Base-by-base conservation (phyloP, 2,329 filamentous ascomycete genomes). In the Endoconidiophora laricicola region DNA sequence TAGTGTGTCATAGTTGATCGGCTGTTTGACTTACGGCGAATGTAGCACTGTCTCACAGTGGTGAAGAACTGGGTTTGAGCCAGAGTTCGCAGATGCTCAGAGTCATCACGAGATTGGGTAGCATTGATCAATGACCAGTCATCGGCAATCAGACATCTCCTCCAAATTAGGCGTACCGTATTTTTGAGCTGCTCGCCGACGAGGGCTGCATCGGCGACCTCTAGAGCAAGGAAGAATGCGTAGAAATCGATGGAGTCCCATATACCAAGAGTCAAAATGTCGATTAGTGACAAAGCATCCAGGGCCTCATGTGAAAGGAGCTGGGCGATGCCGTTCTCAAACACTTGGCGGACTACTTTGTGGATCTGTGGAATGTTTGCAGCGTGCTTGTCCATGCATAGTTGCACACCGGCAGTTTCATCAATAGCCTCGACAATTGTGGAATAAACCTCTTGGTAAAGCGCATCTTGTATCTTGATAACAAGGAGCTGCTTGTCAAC, bases 111-210 rank as follows among this genome's bases (percentile, higher is more conserved):
- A 53, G 81, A 71, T 44, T 81, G 77, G 0, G 83, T 90, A 56
- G 85, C 78, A 60, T 91, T 90, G 60, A 93, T 74, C 52, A 69
- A 70, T 23, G 74, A 69, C 91, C 91, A 98, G 60, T 95, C 78
- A 61, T 95, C 88, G 46, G 80, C 78, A 56, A 90, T 73, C 59
- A 83, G 83, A 54, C 86, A 81, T 49, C 91, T 78, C 60, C 91
- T 82, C 91, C 91, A 98, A 55, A 96, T 84, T 38, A 78, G 66
- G 14, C 69, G 66, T 61, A 71, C 70, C 4, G 73, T 73, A 55
- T 80, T 72, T 55, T 73, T 71, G 43, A 74, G 70, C n/a, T 75
- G 72, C 16, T 69, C 78, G 56, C 67, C 69, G 57, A 63, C 70
- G 57, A 70, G 72, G 56, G 67, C 76, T 60, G 67, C 72, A 63